Evolutionary conservation across 257 asterid genomes (phyloP).

Genomic region (Cynanchum wilfordii): DNA sequence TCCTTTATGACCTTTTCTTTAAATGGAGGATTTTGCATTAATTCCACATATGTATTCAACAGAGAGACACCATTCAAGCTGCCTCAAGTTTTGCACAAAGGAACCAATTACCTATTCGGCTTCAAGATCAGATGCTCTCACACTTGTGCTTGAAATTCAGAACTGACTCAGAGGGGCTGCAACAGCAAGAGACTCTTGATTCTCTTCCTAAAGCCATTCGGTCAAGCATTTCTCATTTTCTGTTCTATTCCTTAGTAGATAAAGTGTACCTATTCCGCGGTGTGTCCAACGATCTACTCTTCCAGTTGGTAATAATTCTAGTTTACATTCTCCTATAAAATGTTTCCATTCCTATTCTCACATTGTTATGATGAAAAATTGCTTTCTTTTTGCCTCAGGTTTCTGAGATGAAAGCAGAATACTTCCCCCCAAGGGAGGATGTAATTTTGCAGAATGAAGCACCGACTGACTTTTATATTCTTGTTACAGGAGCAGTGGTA

Average conservation of each 20-base stretch:
- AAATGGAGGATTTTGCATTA: background rate
- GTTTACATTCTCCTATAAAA: background rate
- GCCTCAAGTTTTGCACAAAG: constrained; percentile 38
- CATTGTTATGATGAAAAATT: background rate
- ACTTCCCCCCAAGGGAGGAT: constrained; percentile 47
- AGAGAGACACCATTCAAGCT: constrained; percentile 41
- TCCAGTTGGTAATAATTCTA: constrained; percentile 30
- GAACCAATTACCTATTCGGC: constrained; percentile 35
- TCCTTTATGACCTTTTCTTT: background rate
- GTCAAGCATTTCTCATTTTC: constrained; percentile 37
- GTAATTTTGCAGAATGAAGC: constrained; percentile 49
- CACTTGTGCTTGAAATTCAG: constrained; percentile 43
- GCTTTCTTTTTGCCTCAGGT: constrained; percentile 24
- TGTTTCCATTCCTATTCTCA: background rate
- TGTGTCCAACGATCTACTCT: constrained; percentile 35
- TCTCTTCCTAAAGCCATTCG: constrained; percentile 40
- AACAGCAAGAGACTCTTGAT: constrained; percentile 40
- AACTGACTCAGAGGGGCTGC: constrained; percentile 36
- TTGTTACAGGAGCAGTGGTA: constrained; percentile 51
- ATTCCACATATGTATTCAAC: background rate
- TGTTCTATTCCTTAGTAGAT: constrained; percentile 30
- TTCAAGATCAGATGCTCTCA: constrained; percentile 42
- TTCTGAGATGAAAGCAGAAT: constrained; percentile 51
- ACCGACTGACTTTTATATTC: constrained; percentile 45
- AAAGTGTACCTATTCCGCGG: constrained; percentile 35